Evolutionary conservation across 169 alveolate species (phyloP), one percentile per base, ranked within the genome.

Genomic region (Toxoplasma gondii): DNA sequence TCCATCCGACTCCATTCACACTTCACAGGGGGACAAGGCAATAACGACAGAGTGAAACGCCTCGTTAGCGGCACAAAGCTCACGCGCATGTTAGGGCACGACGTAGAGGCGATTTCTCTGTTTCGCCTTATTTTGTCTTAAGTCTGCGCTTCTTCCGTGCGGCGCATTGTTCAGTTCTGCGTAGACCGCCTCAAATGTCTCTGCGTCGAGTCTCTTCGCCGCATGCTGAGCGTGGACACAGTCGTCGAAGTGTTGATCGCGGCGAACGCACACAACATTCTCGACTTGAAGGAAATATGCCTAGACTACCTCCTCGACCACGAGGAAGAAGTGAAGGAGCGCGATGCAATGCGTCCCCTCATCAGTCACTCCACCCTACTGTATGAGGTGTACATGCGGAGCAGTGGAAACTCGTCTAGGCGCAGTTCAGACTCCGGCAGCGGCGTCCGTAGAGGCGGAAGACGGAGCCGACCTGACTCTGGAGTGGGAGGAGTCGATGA

Each of bases 121-220:
- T 53, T 53, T 53, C 27, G 27, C 67, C 19, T 19, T 53, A 19
- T 53, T 12, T 53, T 53, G 9, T 9, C 19, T 19, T 53, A 19
- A 9, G 67, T 53, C 19, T 9, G 81, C 36, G 38, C 43, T 36
- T 69, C 31, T 53, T 34, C 70, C 44, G 38, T 54, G 43, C 64
- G 91, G 81, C 1, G 27, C 91, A 34, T 84, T 80, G 24, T 92
- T 22, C 88, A 92, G 94, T 96, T 94, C 87, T 81, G 96, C 84
- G 94, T 97, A 31, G 96, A 95, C 39, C 94, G 98, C 39, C 92
- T 97, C 54, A 97, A 97, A 93, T 94, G 96, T 41, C 69, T 97
- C 22, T 97, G 98, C 93, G 96, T 96, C 91, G 97, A 96, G 36
- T 49, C 78, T 45, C 83, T 96, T 39, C 94, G 96, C 10, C 92